Conservation (phyloP, 768 basidiomycete genomes). For the Pleurotus giganteus region DNA sequence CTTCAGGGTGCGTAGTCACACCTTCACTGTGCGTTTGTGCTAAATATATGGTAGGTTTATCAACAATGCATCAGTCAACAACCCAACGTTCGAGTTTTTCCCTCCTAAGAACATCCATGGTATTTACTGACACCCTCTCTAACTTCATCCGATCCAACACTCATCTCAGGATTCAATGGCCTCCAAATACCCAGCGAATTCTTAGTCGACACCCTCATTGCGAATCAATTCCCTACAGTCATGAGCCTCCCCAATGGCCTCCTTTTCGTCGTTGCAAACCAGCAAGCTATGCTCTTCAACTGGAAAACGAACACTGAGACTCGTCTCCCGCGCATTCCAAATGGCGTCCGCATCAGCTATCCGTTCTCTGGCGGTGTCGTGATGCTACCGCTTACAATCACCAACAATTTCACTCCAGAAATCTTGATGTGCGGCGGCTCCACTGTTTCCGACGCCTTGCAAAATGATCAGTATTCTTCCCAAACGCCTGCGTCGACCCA, state of each 20-base stretch:
- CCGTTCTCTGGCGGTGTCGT: constrained; percentile 36
- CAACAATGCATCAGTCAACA: constrained; percentile 61
- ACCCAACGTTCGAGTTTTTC: constrained; percentile 49
- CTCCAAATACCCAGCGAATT: constrained; percentile 16
- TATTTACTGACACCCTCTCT: constrained; percentile 19
- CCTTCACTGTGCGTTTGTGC: neutral
- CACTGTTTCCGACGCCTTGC: constrained; percentile 27
- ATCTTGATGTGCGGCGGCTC: constrained; percentile 47
- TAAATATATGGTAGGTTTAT: constrained; percentile 46
- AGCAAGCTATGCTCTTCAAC: constrained; percentile 40
- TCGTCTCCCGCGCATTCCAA: constrained; percentile 39
- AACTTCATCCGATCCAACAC: neutral
- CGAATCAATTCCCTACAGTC: constrained; percentile 21
- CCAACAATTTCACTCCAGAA: constrained; percentile 39
- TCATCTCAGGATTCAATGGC: constrained; percentile 19
- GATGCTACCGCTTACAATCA: constrained; percentile 34
- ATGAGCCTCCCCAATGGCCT: constrained; percentile 39
- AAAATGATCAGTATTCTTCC: constrained; percentile 28
- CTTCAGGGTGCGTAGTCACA: neutral
- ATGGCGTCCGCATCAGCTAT: constrained; percentile 40
- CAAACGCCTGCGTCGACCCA: constrained; percentile 40
- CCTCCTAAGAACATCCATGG: constrained; percentile 37
- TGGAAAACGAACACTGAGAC: constrained; percentile 36
- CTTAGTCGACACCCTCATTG: constrained; percentile 13
- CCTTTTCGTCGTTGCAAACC: constrained; percentile 40